Evolutionary conservation across 2,329 filamentous ascomycete species (phyloP), one percentile per base, ranked within the genome.

Genomic region (Aspergillus sp.): DNA sequence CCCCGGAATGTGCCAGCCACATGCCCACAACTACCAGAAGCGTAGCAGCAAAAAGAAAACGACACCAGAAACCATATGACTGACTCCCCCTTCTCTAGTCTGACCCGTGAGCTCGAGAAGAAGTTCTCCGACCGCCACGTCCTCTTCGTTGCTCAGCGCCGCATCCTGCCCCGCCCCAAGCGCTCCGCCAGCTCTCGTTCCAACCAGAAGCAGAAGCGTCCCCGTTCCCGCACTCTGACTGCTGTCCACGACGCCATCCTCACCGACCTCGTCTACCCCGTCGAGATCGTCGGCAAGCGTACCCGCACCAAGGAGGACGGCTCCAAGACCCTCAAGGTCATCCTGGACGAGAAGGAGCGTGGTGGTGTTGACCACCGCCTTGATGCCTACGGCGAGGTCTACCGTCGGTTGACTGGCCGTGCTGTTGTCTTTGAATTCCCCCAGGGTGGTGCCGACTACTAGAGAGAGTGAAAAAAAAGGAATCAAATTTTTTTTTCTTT

Each of bases 61-160:
- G 63, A 52, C 10, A n/a, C 7, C 21, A 47, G 21, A 47, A 36
- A 11, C 3, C 25, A 27, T 27, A n/a, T 17, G 19, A 50, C 47
- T 50, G 25, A 62, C 44, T 61, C 36, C 59, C 53, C 56, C 41
- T 47, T 57, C 66, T 44, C 4, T 36, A 98, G 94, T 80, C 89
- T 99, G 80, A 99, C 95, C 83, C 95, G 95, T 84, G 95, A 99
- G 88, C 93, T 99, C 80, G 95, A 99, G 90, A 99, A 99, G 92
- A 99, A 99, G 87, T 99, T 99, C 92, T 98, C 95, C 70, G 95
- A 99, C 88, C 95, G 95, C 84, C 95, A 99, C 84, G 95, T 99
- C 82, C 87, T 99, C 82, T 92, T 99, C 88, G 90, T 99, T 76
- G 95, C 95, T 75, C 96, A 94, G 78, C 95, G 95, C 88, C 95